These are phyloP conservation scores for Rhodotorula sp. DNA, from an alignment of 1,284 basidiomycete genomes.

Conservation along the genomic window DNA sequence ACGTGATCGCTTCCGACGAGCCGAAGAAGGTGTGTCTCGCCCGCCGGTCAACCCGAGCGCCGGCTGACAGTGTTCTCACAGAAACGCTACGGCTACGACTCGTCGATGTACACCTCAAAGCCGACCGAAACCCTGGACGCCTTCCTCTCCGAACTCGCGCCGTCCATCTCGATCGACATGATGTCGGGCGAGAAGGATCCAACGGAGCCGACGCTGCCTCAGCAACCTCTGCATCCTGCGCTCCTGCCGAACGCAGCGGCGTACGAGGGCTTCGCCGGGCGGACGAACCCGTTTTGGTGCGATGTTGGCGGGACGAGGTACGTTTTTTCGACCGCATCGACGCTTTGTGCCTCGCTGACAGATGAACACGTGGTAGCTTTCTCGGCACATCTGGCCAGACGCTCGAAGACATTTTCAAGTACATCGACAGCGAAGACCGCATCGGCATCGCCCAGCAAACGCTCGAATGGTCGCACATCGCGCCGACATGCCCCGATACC, in stretches of 20 bases:
- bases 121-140: constrained; percentile 69
- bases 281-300: constrained; percentile 89
- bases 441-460: constrained; percentile 74
- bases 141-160: constrained; percentile 67
- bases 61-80: constrained; percentile 27
- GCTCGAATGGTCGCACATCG: constrained; percentile 89
- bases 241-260: constrained; percentile 75
- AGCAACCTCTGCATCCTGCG: constrained; percentile 85
- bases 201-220: constrained; percentile 81
- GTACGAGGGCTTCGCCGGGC: constrained; percentile 66
- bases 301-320: constrained; percentile 49
- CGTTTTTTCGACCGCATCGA: too few species aligned
- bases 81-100: constrained; percentile 61
- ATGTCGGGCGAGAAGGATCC: constrained; percentile 85
- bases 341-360: too few species aligned
- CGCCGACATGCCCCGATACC: constrained; percentile 97
- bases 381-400: constrained; percentile 87
- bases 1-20: constrained; percentile 56
- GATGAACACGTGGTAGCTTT: too few species aligned
- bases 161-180: constrained; percentile 73
- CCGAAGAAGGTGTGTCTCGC: constrained; percentile 28
- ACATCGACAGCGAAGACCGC: constrained; percentile 60
- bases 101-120: constrained; percentile 65
- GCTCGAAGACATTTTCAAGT: constrained; percentile 92
- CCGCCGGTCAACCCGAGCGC: background rate